Conservation (phyloP, 805 yeast genomes). For the Osmozyma mogii region DNA sequence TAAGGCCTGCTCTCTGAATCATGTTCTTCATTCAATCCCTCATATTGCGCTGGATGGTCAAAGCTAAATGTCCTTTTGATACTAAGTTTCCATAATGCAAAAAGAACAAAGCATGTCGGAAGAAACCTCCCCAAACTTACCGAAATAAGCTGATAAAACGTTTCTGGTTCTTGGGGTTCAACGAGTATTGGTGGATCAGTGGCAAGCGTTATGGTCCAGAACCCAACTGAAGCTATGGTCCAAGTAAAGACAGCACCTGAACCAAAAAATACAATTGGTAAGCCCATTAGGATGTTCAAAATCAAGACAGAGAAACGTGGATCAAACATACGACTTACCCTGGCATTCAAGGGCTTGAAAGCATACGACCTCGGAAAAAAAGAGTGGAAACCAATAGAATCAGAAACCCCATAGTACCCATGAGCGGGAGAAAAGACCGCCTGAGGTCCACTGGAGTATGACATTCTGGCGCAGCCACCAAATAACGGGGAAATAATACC, state of each 20-base stretch:
- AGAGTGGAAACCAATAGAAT: constrained; percentile 52
- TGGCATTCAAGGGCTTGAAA: constrained; percentile 37
- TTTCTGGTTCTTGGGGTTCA: constrained; percentile 44
- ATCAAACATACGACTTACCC: constrained; percentile 54
- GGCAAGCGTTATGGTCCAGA: constrained; percentile 72
- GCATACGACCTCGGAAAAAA: constrained; percentile 69
- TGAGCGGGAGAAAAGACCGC: constrained; percentile 36
- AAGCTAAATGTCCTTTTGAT: constrained; percentile 39
- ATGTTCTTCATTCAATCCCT: background rate
- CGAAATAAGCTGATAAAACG: constrained; percentile 57
- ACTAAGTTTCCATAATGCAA: constrained; percentile 59
- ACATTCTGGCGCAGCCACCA: constrained; percentile 73
- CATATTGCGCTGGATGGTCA: constrained; percentile 2
- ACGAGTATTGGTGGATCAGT: constrained; percentile 72
- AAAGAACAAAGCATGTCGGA: constrained; percentile 66
- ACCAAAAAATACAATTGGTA: constrained; percentile 51
- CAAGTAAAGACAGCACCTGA: constrained; percentile 41
- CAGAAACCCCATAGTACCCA: constrained; percentile 48
- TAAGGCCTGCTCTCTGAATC: background rate
- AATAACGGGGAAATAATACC: constrained; percentile 63
- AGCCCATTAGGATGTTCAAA: constrained; percentile 54
- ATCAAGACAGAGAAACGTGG: constrained; percentile 51
- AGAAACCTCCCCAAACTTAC: constrained; percentile 65
- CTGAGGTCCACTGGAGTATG: constrained; percentile 46
- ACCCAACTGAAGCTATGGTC: constrained; percentile 57